These are phyloP conservation scores for Acmispon strigosus DNA, from an alignment of 306 rosid species.

Conservation along the genomic window DNA sequence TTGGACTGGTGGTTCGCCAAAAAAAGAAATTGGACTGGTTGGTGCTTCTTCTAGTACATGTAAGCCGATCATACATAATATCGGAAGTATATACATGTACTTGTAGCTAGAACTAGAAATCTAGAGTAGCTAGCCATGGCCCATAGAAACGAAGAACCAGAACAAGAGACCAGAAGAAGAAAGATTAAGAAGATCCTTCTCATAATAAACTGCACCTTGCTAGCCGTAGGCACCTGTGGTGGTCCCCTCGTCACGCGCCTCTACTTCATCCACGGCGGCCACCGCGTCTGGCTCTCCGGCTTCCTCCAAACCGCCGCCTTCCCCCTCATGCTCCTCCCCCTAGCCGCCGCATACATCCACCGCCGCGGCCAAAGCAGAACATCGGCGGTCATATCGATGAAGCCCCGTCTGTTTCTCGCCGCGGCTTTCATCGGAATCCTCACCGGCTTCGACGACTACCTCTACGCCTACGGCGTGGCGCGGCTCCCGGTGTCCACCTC, in stretches of 20 bases:
- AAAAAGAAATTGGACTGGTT: too few relatives aligned
- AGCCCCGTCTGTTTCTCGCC: constrained; percentile 30
- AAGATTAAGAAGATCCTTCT: constrained; percentile 32
- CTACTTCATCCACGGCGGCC: constrained; percentile 73
- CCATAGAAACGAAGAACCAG: not conserved
- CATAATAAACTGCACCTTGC: constrained; percentile 28
- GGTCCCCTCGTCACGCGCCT: constrained; percentile 70
- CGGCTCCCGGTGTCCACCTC: constrained; percentile 65
- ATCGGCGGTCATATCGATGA: constrained; percentile 24
- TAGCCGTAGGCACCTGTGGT: constrained; percentile 43
- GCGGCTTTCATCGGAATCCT: constrained; percentile 40
- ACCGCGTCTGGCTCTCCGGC: constrained; percentile 63
- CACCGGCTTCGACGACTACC: constrained; percentile 57
- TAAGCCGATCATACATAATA: too few relatives aligned
- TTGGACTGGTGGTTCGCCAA: too few relatives aligned
- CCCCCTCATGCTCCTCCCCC: constrained; percentile 54
- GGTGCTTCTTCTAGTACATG: too few relatives aligned
- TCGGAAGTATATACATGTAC: too few relatives aligned
- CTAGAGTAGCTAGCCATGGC: not conserved
- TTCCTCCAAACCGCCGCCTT: constrained; percentile 62
- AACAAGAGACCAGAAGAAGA: too few relatives aligned
- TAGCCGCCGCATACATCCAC: constrained; percentile 31
- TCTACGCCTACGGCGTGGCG: constrained; percentile 61
- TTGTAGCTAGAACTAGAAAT: too few relatives aligned
- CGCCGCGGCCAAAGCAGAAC: constrained; percentile 14